These are phyloP conservation scores for Beauveria medogensis DNA, from an alignment of 2,329 filamentous ascomycete genomes.

Conservation along the genomic window DNA sequence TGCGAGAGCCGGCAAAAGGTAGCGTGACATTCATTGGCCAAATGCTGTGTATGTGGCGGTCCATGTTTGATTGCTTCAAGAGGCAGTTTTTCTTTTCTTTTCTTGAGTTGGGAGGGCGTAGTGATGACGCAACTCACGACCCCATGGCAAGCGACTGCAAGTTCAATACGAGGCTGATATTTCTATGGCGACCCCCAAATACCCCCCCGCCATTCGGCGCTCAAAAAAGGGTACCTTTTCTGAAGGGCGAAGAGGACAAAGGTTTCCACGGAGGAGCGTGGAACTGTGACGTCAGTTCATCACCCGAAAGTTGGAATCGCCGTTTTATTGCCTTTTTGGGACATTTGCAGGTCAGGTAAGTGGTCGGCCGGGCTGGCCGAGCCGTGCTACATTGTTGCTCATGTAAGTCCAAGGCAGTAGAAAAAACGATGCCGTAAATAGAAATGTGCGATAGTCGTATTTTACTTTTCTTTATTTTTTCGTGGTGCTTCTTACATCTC, in stretches of 20 bases:
- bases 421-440: background rate
- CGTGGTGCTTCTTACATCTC: too few species aligned
- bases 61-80: background rate
- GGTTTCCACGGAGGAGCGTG: background rate
- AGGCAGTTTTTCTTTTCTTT: background rate
- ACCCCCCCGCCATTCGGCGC: background rate
- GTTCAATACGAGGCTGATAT: background rate
- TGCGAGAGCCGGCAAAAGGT: too few species aligned
- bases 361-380: background rate
- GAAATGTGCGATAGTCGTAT: background rate
- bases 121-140: background rate
- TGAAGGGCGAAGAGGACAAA: background rate
- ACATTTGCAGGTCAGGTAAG: background rate
- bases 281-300: conserved; percentile 3
- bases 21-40: background rate
- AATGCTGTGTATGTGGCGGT: background rate
- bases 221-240: background rate
- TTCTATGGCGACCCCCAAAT: background rate
- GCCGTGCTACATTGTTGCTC: background rate
- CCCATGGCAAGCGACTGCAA: background rate
- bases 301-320: background rate
- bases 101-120: background rate
- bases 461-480: too few species aligned
- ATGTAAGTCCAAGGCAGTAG: background rate
- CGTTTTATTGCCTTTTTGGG: conserved; percentile 7